phyloP scores from a whole-genome alignment of 2,329 filamentous ascomycete species.

The Colletotrichum graminicola region DNA sequence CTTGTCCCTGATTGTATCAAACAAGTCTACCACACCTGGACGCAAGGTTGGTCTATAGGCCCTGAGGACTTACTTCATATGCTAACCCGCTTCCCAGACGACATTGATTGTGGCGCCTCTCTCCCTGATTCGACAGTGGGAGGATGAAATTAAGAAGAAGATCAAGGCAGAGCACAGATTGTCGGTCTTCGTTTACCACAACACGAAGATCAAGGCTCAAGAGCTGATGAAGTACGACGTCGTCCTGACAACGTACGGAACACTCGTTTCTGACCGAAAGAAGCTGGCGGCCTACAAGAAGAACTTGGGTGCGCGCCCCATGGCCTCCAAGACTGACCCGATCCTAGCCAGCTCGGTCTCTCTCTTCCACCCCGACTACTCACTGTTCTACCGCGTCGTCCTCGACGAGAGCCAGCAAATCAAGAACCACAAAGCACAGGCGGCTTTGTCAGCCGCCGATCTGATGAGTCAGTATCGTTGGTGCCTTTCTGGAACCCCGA shows the following conservation, averaged over 20 bases:
- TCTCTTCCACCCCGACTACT: conserved; percentile 69
- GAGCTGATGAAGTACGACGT: conserved; percentile 77
- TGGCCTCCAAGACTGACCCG: conserved; percentile 53
- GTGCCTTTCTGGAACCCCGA: conserved; percentile 85
- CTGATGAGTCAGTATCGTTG: conserved; percentile 74
- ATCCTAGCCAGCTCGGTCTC: conserved; percentile 59
- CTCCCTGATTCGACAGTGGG: conserved; percentile 86
- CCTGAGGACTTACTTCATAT: neutral
- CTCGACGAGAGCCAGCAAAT: conserved; percentile 86
- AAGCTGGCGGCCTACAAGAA: conserved; percentile 57
- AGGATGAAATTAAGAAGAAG: conserved; percentile 80
- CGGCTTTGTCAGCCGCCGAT: conserved; percentile 58
- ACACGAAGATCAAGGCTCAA: conserved; percentile 67
- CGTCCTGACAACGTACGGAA: conserved; percentile 84
- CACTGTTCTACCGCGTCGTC: conserved; percentile 76
- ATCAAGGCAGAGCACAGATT: conserved; percentile 70
- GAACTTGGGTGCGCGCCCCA: conserved; percentile 57
- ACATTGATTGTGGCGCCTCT: conserved; percentile 88
- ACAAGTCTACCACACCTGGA: conserved; percentile 66
- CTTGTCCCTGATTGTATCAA: conserved; percentile 79
- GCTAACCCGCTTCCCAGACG: conserved; percentile 61
- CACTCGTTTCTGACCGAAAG: conserved; percentile 75
- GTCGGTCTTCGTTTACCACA: conserved; percentile 78
- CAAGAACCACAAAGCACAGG: conserved; percentile 78
- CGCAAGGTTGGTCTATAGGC: conserved; percentile 46